Evolutionary conservation across 1,284 basidiomycete species (phyloP).

Genomic region (Trichosporon coremiiforme): DNA sequence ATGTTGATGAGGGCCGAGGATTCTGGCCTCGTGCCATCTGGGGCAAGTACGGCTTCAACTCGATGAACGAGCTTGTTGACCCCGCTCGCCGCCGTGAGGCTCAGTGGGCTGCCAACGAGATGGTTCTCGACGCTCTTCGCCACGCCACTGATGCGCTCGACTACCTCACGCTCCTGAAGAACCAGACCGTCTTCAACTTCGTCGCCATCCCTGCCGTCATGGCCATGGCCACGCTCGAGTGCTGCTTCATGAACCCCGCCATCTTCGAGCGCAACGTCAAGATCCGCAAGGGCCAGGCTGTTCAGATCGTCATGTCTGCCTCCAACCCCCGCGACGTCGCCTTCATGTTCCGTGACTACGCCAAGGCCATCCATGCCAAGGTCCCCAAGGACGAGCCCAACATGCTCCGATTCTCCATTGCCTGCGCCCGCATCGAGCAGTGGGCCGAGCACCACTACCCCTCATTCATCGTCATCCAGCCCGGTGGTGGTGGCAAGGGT

Average conservation of each 20-base stretch:
- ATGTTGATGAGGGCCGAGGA: constrained; percentile 77
- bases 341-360: constrained; percentile 81
- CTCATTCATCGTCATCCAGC: constrained; percentile 68
- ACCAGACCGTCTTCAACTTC: constrained; percentile 94
- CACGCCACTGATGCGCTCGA: constrained; percentile 86
- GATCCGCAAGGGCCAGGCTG: constrained; percentile 90
- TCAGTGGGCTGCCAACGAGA: constrained; percentile 77
- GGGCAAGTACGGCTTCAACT: constrained; percentile 70
- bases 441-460: constrained; percentile 90
- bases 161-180: constrained; percentile 82
- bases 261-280: constrained; percentile 91
- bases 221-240: constrained; percentile 88
- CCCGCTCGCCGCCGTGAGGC: constrained; percentile 65
- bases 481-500: constrained; percentile 43
- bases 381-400: constrained; percentile 80
- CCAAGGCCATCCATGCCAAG: constrained; percentile 78
- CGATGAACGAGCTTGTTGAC: constrained; percentile 55
- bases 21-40: constrained; percentile 98
- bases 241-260: constrained; percentile 91
- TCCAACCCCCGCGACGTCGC: constrained; percentile 92
- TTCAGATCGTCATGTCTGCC: constrained; percentile 80
- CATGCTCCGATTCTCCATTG: constrained; percentile 76
- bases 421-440: constrained; percentile 84
- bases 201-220: constrained; percentile 93
- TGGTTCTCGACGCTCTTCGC: constrained; percentile 85